Conservation (phyloP, 1,139 yeast species). For the Petasospora fabianii region DNA sequence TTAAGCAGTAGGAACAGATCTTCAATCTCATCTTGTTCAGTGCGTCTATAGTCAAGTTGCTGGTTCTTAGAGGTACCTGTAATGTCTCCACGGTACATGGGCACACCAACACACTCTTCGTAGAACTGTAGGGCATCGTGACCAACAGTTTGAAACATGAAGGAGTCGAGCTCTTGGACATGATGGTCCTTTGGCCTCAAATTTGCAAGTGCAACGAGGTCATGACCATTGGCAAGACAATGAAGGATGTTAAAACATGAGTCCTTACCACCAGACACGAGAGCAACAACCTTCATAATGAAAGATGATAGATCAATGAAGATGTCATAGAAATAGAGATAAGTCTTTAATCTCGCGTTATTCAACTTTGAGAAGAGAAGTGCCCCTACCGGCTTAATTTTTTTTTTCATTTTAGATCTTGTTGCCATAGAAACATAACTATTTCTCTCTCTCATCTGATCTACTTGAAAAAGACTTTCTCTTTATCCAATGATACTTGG, state of each 20-base stretch:
- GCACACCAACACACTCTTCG: constrained; percentile 69
- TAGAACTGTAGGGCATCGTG: constrained; percentile 71
- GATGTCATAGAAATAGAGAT: background rate
- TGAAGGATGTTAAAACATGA: constrained; percentile 87
- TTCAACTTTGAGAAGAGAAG: too few relatives aligned
- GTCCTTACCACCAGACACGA: constrained; percentile 95
- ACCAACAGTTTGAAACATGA: constrained; percentile 99
- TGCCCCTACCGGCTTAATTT: too few relatives aligned
- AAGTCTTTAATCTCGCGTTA: background rate
- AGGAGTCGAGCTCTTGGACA: constrained; percentile 77
- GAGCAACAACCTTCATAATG: constrained; percentile 82
- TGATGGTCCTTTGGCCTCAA: constrained; percentile 54
- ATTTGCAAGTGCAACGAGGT: constrained; percentile 79
- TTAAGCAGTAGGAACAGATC: constrained; percentile 57
- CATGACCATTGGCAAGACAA: constrained; percentile 79
- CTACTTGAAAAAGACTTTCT: too few relatives aligned
- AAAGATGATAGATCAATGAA: too few relatives aligned
- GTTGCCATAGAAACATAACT: too few relatives aligned
- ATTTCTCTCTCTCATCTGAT: too few relatives aligned
- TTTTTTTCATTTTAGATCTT: too few relatives aligned
- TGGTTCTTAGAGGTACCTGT: constrained; percentile 61
- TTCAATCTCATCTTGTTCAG: constrained; percentile 80
- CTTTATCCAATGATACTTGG: too few relatives aligned
- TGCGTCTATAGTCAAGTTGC: constrained; percentile 60
- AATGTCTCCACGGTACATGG: constrained; percentile 72